phyloP scores from a whole-genome alignment of 805 yeast genomes.

The Ogataea paraovalis region DNA sequence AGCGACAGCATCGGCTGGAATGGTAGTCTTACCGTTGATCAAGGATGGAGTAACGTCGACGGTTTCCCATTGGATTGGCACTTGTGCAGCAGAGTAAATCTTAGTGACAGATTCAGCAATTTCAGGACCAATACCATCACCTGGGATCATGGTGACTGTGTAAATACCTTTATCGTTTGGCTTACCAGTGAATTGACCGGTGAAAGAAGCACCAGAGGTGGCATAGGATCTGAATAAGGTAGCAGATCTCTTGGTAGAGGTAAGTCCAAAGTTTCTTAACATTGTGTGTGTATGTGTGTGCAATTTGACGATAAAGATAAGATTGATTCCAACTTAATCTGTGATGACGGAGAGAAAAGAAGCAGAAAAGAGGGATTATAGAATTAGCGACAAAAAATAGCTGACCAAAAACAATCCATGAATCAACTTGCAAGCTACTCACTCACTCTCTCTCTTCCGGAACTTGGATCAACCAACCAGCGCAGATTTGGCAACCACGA shows the following conservation, averaged over 20 bases:
- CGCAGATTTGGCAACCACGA: background rate
- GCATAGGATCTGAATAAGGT: constrained; percentile 28
- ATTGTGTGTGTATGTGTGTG: background rate
- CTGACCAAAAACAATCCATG: too few relatives aligned
- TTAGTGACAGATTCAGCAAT: constrained; percentile 91
- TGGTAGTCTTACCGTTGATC: constrained; percentile 87
- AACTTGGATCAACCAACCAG: background rate
- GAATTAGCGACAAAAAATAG: too few relatives aligned
- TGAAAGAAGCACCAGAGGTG: constrained; percentile 38
- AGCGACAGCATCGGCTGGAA: constrained; percentile 88
- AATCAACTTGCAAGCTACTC: background rate
- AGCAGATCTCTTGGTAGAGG: constrained; percentile 11
- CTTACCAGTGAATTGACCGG: constrained; percentile 64
- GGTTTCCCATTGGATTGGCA: constrained; percentile 95
- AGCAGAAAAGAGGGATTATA: background rate
- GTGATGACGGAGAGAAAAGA: background rate
- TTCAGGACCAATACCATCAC: constrained; percentile 97
- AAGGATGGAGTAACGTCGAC: constrained; percentile 94
- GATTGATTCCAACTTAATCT: background rate
- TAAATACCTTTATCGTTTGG: constrained; percentile 77
- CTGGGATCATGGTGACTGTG: constrained; percentile 94
- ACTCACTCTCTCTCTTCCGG: too few relatives aligned
- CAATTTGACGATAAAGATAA: background rate
- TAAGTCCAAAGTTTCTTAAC: constrained; percentile 7
- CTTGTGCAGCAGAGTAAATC: constrained; percentile 89